Conservation (phyloP, 2,329 filamentous ascomycete genomes). For the Hypomyces perniciosus region DNA sequence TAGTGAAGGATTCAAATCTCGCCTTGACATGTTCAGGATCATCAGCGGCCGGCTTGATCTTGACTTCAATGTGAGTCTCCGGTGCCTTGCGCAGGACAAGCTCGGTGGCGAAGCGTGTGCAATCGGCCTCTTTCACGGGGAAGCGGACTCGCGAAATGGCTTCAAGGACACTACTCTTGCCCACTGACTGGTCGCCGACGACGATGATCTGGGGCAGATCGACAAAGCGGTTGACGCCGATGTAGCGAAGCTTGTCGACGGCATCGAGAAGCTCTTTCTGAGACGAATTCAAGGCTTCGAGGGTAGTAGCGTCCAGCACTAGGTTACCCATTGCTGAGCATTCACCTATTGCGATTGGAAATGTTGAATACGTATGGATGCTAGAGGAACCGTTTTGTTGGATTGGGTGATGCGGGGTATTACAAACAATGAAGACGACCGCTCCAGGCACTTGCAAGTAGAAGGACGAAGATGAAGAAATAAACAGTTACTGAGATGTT, state of each 20-base stretch:
- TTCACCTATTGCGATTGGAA: too few relatives aligned
- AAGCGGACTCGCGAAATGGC: conserved; percentile 58
- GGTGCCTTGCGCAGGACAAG: conserved; percentile 46
- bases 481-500: too few relatives aligned
- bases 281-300: neutral
- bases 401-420: too few relatives aligned
- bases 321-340: neutral
- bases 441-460: too few relatives aligned
- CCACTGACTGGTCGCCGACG: conserved; percentile 55
- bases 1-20: conserved; percentile 22
- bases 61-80: conserved; percentile 27
- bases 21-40: conserved; percentile 22
- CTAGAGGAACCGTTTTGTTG: too few relatives aligned
- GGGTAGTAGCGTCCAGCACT: neutral
- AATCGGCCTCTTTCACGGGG: conserved; percentile 51
- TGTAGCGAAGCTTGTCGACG: conserved; percentile 15
- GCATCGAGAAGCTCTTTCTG: conserved; percentile 16
- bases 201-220: conserved; percentile 47
- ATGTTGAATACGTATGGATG: too few relatives aligned
- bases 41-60: conserved; percentile 25
- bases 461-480: too few relatives aligned
- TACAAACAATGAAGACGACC: too few relatives aligned
- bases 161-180: conserved; percentile 60
- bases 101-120: conserved; percentile 59
- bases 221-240: conserved; percentile 21